These are phyloP conservation scores for Candida tammaniensis DNA, from an alignment of 805 yeast genomes.

Conservation along the genomic window DNA sequence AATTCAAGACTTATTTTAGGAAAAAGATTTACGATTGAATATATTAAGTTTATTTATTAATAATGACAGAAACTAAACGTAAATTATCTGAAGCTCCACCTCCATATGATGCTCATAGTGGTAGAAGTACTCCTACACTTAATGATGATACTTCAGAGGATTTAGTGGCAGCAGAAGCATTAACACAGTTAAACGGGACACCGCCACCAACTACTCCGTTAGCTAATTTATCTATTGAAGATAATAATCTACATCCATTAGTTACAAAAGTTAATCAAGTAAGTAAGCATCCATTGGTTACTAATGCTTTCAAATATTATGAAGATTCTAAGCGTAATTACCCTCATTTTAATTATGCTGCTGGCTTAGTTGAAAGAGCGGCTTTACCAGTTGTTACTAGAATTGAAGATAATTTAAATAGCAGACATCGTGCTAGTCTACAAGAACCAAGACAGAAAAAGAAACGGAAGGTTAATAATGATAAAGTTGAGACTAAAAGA, in stretches of 20 bases:
- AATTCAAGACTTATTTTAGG: too few species aligned
- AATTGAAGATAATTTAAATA: constrained; percentile 45
- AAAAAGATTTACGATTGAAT: too few species aligned
- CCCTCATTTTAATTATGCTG: constrained; percentile 56
- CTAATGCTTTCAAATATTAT: constrained; percentile 48
- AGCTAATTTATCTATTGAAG: constrained; percentile 9
- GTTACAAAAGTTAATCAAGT: constrained; percentile 37
- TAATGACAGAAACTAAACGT: constrained; percentile 9
- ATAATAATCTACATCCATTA: constrained; percentile 33
- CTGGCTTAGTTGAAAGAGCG: constrained; percentile 56
- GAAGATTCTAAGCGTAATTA: constrained; percentile 44
- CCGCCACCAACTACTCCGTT: constrained; percentile 12
- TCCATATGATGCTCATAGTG: constrained; percentile 9
- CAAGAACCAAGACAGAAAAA: constrained; percentile 12
- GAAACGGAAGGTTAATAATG: constrained; percentile 14
- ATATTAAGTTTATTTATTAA: constrained; percentile 1
- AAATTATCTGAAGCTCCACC: constrained; percentile 11
- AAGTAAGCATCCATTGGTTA: constrained; percentile 40
- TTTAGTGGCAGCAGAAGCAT: constrained; percentile 33
- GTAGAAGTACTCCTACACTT: constrained; percentile 6
- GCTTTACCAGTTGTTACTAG: constrained; percentile 53
- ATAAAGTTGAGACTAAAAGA: constrained; percentile 58
- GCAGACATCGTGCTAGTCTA: constrained; percentile 26
- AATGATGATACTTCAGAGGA: constrained; percentile 11
- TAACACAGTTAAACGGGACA: constrained; percentile 31